Conservation (phyloP, 345 rosid genomes). For the Eucalyptus marginata region DNA sequence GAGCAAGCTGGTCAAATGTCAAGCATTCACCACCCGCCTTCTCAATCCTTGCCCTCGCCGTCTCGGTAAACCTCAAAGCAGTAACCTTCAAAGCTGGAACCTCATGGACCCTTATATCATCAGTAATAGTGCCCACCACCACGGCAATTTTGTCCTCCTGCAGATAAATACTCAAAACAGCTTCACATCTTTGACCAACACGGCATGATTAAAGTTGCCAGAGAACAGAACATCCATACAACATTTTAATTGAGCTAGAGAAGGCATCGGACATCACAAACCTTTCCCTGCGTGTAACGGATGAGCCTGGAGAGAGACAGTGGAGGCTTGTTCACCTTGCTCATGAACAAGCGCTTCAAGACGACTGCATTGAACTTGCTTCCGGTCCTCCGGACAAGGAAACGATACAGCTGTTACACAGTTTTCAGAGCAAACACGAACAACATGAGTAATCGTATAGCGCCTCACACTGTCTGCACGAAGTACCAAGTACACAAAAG, state of each 20-base stretch:
- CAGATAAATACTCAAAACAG: not conserved
- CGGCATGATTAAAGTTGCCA: not conserved
- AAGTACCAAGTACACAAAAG: not conserved
- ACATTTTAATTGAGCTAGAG: not conserved
- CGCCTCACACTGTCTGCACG: not conserved
- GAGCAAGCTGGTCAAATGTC: constrained; percentile 90
- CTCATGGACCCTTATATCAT: constrained; percentile 73
- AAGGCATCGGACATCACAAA: not conserved
- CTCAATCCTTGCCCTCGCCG: constrained; percentile 87
- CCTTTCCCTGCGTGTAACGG: constrained; percentile 48
- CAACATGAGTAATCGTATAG: not conserved
- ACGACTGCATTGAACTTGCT: constrained; percentile 69
- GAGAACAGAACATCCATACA: not conserved
- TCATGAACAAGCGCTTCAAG: constrained; percentile 69
- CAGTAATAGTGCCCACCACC: constrained; percentile 72
- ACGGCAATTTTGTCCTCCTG: constrained; percentile 79
- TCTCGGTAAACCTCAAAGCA: constrained; percentile 84
- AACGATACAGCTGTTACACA: constrained; percentile 32
- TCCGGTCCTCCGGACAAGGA: constrained; percentile 65
- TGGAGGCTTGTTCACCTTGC: constrained; percentile 59
- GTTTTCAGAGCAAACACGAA: not conserved
- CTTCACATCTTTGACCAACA: not conserved
- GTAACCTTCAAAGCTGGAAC: constrained; percentile 74
- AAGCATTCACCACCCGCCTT: constrained; percentile 95
- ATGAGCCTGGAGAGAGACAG: constrained; percentile 54